A percentile compares a stretch with the other conserved stretches of the same genome.
Evolutionary conservation across 306 rosid species (phyloP).

Genomic region (Begonia loranthoides): DNA sequence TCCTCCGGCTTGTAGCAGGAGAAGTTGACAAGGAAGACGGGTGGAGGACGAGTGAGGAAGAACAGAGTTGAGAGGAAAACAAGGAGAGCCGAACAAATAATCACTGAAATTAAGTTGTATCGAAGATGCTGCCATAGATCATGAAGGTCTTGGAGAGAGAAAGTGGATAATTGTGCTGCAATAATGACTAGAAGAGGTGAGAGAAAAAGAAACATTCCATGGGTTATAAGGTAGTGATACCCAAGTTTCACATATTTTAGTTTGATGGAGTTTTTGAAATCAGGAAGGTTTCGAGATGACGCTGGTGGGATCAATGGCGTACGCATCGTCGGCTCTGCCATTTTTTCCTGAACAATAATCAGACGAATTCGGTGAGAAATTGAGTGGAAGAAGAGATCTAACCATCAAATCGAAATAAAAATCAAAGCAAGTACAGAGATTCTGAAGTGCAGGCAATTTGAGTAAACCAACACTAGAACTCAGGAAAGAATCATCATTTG

Average conservation of each 20-base stretch:
- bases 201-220: conserved; percentile 74
- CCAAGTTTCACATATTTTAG: conserved; percentile 87
- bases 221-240: conserved; percentile 75
- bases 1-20: conserved; percentile 87
- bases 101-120: conserved; percentile 52
- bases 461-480: too few relatives aligned
- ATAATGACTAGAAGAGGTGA: conserved; percentile 48
- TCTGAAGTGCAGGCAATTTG: too few relatives aligned
- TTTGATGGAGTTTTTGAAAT: conserved; percentile 69
- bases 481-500: too few relatives aligned
- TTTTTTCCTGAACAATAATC: conserved; percentile 31
- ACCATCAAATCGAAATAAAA: too few relatives aligned
- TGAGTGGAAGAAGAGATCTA: too few relatives aligned
- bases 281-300: conserved; percentile 58
- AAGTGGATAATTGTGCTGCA: conserved; percentile 63
- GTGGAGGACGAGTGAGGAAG: conserved; percentile 64
- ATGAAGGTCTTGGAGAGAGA: conserved; percentile 47
- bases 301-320: conserved; percentile 35
- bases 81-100: conserved; percentile 62
- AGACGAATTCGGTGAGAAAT: too few relatives aligned
- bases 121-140: conserved; percentile 81
- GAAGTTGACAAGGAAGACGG: conserved; percentile 70
- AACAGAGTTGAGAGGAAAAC: conserved; percentile 68
- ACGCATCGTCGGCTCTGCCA: conserved; percentile 38
- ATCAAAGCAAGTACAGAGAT: too few relatives aligned